Conservation (phyloP, 345 rosid species). For the Viola odorata region DNA sequence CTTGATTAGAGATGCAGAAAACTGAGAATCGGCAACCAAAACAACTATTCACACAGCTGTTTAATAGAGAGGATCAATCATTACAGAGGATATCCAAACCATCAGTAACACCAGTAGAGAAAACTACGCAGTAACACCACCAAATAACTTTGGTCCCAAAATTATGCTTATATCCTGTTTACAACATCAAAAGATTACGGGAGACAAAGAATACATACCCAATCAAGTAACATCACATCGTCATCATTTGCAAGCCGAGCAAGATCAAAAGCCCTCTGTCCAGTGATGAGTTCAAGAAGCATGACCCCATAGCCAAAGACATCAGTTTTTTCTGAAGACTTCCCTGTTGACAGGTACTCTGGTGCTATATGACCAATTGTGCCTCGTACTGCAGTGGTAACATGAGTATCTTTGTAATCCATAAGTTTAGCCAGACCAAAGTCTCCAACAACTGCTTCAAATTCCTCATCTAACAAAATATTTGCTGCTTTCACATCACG, state of each 20-base stretch:
- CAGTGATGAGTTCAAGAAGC: constrained; percentile 97
- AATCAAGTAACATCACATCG: constrained; percentile 90
- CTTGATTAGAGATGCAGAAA: no score
- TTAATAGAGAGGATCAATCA: neutral
- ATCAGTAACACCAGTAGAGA: neutral
- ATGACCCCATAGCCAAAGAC: constrained; percentile 95
- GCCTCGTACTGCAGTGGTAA: constrained; percentile 93
- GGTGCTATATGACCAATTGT: constrained; percentile 98
- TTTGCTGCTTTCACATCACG: constrained; percentile 97
- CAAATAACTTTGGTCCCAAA: neutral
- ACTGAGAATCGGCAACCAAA: neutral
- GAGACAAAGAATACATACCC: constrained; percentile 46
- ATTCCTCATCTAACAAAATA: constrained; percentile 85
- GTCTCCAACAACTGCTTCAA: constrained; percentile 95
- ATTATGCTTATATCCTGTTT: neutral
- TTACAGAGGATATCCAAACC: neutral
- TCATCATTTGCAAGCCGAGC: constrained; percentile 95
- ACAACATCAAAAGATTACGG: neutral
- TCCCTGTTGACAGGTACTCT: constrained; percentile 87
- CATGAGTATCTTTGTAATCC: constrained; percentile 89
- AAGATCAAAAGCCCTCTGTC: constrained; percentile 91
- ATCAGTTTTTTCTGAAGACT: constrained; percentile 94
- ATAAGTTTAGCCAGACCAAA: constrained; percentile 90
- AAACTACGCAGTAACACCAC: neutral
- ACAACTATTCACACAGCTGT: neutral